Conservation (phyloP, 306 rosid species). For the Biancaea sappan region DNA sequence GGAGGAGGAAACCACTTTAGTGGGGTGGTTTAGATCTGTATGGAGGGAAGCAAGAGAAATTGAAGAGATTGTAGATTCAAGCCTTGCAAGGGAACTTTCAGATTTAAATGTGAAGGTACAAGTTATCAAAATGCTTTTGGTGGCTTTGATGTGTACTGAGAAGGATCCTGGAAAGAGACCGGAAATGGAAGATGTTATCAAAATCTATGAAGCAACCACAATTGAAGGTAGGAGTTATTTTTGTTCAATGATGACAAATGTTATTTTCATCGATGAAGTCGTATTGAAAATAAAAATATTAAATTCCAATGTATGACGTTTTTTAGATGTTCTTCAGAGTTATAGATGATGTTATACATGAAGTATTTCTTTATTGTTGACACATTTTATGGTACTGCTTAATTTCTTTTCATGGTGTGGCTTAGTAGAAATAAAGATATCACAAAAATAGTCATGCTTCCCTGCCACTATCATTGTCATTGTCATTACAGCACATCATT, state of each 20-base stretch:
- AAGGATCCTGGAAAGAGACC: background rate
- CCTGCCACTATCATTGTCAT: background rate
- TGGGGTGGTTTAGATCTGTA: background rate
- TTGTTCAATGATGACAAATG: background rate
- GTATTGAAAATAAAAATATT: background rate
- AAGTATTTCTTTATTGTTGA: background rate
- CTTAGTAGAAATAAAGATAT: background rate
- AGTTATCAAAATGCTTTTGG: background rate
- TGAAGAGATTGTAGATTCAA: background rate
- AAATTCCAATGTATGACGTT: background rate
- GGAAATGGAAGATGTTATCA: background rate
- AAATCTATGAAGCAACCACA: background rate
- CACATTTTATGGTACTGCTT: background rate
- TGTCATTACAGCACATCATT: constrained; percentile 21
- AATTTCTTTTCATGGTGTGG: background rate
- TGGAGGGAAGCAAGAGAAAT: background rate
- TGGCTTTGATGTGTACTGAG: background rate
- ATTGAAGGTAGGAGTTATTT: background rate
- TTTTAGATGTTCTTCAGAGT: background rate
- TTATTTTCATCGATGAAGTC: background rate
- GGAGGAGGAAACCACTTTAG: constrained; percentile 28
- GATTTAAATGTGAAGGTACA: background rate
- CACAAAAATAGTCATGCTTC: background rate
- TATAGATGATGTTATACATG: background rate
- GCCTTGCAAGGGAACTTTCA: background rate